Base-by-base conservation (phyloP, 305 asterid genomes). In the Stenogyne calaminthoides region DNA sequence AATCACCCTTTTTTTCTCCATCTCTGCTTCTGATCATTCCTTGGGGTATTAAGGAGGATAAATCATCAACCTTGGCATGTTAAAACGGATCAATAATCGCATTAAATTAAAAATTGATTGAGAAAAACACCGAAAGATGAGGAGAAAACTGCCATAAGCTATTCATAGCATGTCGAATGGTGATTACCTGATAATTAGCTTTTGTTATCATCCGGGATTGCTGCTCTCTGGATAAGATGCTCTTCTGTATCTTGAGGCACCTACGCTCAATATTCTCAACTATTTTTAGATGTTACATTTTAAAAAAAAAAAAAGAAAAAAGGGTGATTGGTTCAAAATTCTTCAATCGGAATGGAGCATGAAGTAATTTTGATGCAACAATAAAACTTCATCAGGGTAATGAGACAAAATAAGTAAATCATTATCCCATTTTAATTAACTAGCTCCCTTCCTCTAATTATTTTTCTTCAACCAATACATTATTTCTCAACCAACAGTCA, bases 241-340 rank as follows among this genome's bases (percentile, higher is more conserved):
- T 64, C 80, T 75, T 80, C 79, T 58, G 72, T 67, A 59, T 46
- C 68, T 34, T 34, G 63, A 64, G 71, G 73, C 73, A 42, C 57
- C 85, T 81, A 40, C 67, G 71, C 42, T 56, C 18, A 62, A 73
- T 65, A 14, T 64, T 58, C 32, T 32, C 51, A 54, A 59, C 61
- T 4, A 11, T 70, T 27, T 32, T 60, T n/a, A n/a, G 10, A 32
- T 32, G 49, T 7, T 7, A 46, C 47, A 16, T 3, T 32, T 39
- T 12, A 29, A n/a, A 18, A 5, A 63, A 15, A 19, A 25, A 1
- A 25, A 2, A 25, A 25, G 29, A 1, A 25, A 2, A 25, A 25
- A 3, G 29, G 29, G 29, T 25, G 29, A 25, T 25, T 25, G 29
- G 29, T 25, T 25, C 29, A 25, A 25, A 25, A 25, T 25, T 25